These are phyloP conservation scores for Phytomonas sp. DNA, from an alignment of 208 protist species.

Conservation along the genomic window DNA sequence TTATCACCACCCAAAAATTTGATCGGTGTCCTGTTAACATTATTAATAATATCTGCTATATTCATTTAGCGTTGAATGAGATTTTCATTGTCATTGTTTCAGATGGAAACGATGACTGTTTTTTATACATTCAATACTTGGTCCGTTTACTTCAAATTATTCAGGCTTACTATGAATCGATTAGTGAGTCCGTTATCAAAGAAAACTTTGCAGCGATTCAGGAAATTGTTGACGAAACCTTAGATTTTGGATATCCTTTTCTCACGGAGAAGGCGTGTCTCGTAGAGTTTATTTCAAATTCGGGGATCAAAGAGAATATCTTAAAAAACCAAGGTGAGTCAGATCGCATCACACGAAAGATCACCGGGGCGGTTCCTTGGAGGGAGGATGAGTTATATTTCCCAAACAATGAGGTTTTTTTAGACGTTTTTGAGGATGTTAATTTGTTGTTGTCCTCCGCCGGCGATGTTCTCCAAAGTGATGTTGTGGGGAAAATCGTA, in stretches of 20 bases:
- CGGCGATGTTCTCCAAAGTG: slow-evolving; percentile 88
- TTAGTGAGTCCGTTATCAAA: slow-evolving; percentile 91
- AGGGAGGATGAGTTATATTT: slow-evolving; percentile 91
- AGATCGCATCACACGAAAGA: slow-evolving; percentile 63
- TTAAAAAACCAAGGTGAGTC: slow-evolving; percentile 35
- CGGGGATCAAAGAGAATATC: slow-evolving; percentile 41
- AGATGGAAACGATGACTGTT: slow-evolving; percentile 90
- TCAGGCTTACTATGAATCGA: slow-evolving; percentile 86
- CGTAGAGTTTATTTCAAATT: slow-evolving; percentile 85
- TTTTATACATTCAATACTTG: slow-evolving; percentile 72
- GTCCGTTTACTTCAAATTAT: slow-evolving; percentile 83
- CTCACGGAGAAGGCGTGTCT: slow-evolving; percentile 84
- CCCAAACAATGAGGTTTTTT: slow-evolving; percentile 96
- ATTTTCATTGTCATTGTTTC: slow-evolving; percentile 92
- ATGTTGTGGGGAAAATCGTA: slow-evolving; percentile 89
- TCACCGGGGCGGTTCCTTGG: slow-evolving; percentile 91
- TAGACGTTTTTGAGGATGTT: slow-evolving; percentile 97
- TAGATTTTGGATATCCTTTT: slow-evolving; percentile 98
- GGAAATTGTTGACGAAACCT: slow-evolving; percentile 96
- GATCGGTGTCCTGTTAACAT: slow-evolving; percentile 87
- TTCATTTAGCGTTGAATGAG: slow-evolving; percentile 87
- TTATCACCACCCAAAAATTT: slow-evolving; percentile 55
- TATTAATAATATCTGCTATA: slow-evolving; percentile 79
- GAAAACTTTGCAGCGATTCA: slow-evolving; percentile 96
- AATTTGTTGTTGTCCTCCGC: slow-evolving; percentile 93